Evolutionary conservation across 2,329 filamentous ascomycete species (phyloP).

Genomic region (Ceratocystis colombiana): DNA sequence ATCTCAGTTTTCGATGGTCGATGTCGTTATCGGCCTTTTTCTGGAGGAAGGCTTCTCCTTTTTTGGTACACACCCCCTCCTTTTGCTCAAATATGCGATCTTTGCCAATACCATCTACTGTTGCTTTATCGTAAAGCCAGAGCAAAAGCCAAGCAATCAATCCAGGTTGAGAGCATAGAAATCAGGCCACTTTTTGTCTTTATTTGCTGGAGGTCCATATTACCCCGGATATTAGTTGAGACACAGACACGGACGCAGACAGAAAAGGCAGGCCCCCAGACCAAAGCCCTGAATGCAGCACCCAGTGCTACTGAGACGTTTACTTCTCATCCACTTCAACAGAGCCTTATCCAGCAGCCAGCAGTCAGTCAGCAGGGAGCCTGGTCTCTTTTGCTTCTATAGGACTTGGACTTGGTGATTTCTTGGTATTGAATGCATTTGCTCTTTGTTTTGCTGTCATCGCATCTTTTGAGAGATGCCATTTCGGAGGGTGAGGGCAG

Average conservation of each 20-base stretch:
- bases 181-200: background rate
- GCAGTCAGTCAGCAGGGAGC: no score
- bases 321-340: background rate
- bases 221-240: background rate
- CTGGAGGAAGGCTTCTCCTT: no score
- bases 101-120: no score
- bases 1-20: no score
- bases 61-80: no score
- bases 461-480: slow-evolving; percentile 4
- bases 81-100: no score
- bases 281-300: no score
- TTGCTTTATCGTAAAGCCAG: background rate
- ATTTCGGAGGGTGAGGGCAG: background rate
- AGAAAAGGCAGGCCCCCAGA: background rate
- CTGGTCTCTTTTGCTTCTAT: no score
- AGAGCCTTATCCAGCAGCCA: background rate
- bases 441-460: background rate
- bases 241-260: background rate
- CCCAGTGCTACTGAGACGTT: slow-evolving; percentile 1
- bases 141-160: background rate
- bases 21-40: no score
- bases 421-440: background rate
- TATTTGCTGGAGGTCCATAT: background rate
- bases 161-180: background rate
- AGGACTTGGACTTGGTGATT: background rate